Evolutionary conservation across 495 filamentous ascomycete species (phyloP), one percentile per base, ranked within the genome.

Genomic region (Trichoderma asperelloides): DNA sequence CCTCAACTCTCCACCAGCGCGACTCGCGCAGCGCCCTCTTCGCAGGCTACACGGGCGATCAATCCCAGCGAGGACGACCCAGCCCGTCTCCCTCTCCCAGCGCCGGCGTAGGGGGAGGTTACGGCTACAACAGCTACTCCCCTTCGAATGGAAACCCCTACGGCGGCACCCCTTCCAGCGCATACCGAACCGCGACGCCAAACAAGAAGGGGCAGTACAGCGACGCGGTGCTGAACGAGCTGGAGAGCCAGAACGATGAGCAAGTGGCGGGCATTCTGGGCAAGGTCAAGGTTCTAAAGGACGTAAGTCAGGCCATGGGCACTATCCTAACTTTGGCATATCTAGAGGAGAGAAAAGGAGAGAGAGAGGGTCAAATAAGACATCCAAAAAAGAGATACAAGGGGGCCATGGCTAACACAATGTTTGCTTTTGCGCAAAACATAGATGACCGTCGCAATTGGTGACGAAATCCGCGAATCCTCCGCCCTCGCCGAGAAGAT

Each of bases 161-260:
- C 27, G 66, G 69, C 9, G 66, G 71, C 30, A 66, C 67, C 69
- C 21, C 43, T 66, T 27, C 27, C 13, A 71, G 73, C 23, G 76
- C 75, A 27, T 86, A 74, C 64, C 74, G 78, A 60, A 77, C 86
- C 49, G 95, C 92, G 68, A 97, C 93, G 64, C 93, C 93, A 68
- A 93, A 97, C 78, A 84, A 84, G 70, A 91, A 83, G 74, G 95
- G 96, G 64, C 94, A 97, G 76, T 98, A 98, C 77, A 92, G 88
- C 69, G 93, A 96, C 70, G 91, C 92, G 49, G 92, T 97, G 65
- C 86, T 98, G 27, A 92, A 91, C 73, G 92, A 95, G 75, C 85
- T 98, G 27, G 96, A 98, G 77, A 92, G 89, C 70, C 96, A 98
- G 77, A 98, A 98, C 73, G 96, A 98, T 71, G 79, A 86, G 65